A percentile compares a stretch with the other conserved stretches of the same genome.
These are phyloP conservation scores for Salinomyces thailandicus DNA, from an alignment of 2,329 filamentous ascomycete species.

Conservation along the genomic window DNA sequence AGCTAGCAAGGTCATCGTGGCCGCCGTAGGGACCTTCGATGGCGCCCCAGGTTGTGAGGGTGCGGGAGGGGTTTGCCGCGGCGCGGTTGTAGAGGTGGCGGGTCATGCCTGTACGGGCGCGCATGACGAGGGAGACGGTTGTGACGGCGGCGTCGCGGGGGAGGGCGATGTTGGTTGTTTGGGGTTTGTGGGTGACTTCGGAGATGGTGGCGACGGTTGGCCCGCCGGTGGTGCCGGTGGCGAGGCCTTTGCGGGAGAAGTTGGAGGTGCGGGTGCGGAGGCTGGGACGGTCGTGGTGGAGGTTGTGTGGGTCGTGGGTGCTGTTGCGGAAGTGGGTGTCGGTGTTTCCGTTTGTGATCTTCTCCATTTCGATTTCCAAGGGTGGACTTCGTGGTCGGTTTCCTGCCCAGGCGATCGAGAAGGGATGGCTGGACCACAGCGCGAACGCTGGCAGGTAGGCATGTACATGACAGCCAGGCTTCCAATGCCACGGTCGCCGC, in stretches of 20 bases:
- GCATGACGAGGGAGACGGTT: constrained; percentile 59
- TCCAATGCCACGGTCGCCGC: constrained; percentile 42
- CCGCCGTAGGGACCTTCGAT: constrained; percentile 70
- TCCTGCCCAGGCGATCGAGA: constrained; percentile 41
- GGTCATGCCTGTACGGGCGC: constrained; percentile 65
- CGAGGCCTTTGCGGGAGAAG: constrained; percentile 3
- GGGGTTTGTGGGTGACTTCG: constrained; percentile 10
- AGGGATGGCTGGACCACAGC: constrained; percentile 37
- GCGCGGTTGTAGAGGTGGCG: constrained; percentile 58
- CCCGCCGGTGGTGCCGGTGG: no score
- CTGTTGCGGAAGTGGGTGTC: neutral
- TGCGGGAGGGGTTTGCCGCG: constrained; percentile 48
- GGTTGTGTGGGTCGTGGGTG: neutral
- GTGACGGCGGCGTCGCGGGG: constrained; percentile 27
- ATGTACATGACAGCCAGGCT: constrained; percentile 50
- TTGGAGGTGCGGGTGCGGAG: constrained; percentile 5
- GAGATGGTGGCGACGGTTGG: constrained; percentile 10
- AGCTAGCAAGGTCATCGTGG: constrained; percentile 59
- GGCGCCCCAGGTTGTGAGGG: constrained; percentile 53
- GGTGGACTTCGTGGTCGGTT: constrained; percentile 17
- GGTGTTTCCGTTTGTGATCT: constrained; percentile 14
- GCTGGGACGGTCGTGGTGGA: constrained; percentile 5
- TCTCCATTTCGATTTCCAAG: constrained; percentile 26
- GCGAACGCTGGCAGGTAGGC: constrained; percentile 45
- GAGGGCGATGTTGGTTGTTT: constrained; percentile 13